These are phyloP conservation scores for Helicocarpus griseus DNA, from an alignment of 2,329 filamentous ascomycete species.

Conservation along the genomic window DNA sequence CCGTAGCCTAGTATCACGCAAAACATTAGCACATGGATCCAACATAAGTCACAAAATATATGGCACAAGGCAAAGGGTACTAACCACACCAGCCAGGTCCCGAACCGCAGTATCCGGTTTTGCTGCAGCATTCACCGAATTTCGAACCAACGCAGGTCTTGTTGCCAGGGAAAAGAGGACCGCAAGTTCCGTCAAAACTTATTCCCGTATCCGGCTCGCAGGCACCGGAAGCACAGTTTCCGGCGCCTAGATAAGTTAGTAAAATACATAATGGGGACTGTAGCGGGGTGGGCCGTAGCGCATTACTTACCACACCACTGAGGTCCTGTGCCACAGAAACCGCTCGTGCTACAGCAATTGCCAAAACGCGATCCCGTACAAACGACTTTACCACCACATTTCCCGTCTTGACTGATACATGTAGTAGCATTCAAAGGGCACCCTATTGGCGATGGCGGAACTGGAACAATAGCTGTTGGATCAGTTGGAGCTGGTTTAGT, in stretches of 20 bases:
- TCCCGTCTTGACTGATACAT: conserved; percentile 10
- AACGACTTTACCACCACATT: conserved; percentile 6
- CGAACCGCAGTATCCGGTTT: not conserved
- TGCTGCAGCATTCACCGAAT: conserved; percentile 4
- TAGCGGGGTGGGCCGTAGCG: not conserved
- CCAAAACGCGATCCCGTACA: conserved; percentile 12
- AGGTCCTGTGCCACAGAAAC: conserved; percentile 11
- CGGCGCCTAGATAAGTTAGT: conserved; percentile 7
- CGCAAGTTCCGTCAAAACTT: conserved; percentile 11
- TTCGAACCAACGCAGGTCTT: conserved; percentile 10
- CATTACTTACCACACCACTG: conserved; percentile 13
- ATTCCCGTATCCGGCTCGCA: conserved; percentile 8
- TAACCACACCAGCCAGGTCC: conserved; percentile 2
- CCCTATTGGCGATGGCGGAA: not conserved
- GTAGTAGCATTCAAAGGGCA: not conserved
- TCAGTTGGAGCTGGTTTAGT: not conserved
- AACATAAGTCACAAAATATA: not conserved
- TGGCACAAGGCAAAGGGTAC: not conserved
- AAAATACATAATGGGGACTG: not conserved
- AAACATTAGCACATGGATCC: not conserved
- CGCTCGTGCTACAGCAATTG: conserved; percentile 12
- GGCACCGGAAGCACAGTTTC: conserved; percentile 11
- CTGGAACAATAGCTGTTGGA: not conserved
- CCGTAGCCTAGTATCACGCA: not conserved
- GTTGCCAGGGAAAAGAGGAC: conserved; percentile 8